Conservation (phyloP, 2,329 filamentous ascomycete species). For the Sarocladium kiliense region DNA sequence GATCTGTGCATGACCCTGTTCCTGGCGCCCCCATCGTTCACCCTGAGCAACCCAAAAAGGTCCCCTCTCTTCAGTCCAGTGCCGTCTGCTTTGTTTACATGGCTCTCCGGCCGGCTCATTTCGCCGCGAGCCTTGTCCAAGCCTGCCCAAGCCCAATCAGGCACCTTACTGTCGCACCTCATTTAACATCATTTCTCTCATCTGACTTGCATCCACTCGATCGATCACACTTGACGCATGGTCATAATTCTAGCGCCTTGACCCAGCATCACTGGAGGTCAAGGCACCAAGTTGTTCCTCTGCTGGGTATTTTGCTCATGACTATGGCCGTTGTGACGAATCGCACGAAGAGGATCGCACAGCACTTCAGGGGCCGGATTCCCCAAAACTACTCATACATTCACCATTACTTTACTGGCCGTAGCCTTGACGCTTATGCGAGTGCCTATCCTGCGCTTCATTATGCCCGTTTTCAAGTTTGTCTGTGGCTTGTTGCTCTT, state of each 20-base stretch:
- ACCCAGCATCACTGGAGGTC: too few species aligned
- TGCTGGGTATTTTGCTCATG: too few species aligned
- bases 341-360: too few species aligned
- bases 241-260: too few species aligned
- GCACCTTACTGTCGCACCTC: not conserved
- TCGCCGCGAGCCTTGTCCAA: conserved; percentile 4
- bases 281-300: too few species aligned
- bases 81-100: conserved; percentile 5
- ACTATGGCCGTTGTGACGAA: too few species aligned
- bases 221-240: conserved; percentile 1
- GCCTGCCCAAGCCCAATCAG: conserved; percentile 8
- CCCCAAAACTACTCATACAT: too few species aligned
- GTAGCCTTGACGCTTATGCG: too few species aligned
- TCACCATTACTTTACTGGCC: too few species aligned
- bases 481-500: not conserved
- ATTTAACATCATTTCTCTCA: conserved; percentile 1
- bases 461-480: too few species aligned
- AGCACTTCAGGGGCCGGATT: too few species aligned
- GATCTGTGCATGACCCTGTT: not conserved
- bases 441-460: too few species aligned
- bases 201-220: not conserved
- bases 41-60: not conserved
- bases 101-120: not conserved
- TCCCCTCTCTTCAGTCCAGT: not conserved
- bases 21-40: not conserved